Base-by-base conservation (phyloP, 768 basidiomycete genomes). In the Lactifluus hygrophoroides region DNA sequence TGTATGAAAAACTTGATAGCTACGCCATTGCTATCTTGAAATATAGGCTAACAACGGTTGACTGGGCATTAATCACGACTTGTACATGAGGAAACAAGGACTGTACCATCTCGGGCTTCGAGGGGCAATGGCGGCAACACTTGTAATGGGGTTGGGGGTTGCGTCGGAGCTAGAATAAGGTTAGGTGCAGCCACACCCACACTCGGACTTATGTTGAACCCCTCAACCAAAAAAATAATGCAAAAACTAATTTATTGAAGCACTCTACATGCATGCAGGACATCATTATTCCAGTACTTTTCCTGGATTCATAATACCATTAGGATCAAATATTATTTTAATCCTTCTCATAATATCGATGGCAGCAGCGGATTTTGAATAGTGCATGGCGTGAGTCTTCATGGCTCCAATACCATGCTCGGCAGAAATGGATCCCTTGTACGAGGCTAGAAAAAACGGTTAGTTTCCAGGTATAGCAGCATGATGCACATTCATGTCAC, bases 391-490 rank as follows among this genome's bases (percentile, higher is more conserved):
- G 56, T 88, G 84, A 0, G 89, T 88, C 75, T 98, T 98, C 88
- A 92, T 92, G 0, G 86, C 80, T n/a, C 95, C 94, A 53, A 99
- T 85, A 5, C 95, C 95, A 70, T 99, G 95, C 69, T 99, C 95
- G 2, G 95, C 95, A 6, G 94, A 97, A 64, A 99, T 83, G 0
- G 95, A 97, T 8, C 95, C 95, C 51, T 84, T 80, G 67, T 88
- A 80, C 1, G 81, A 83, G 19, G 84, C 88, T 91, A 61, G 21
- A 51, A 44, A 50, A 38, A 19, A n/a, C 25, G 30, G 43, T 62
- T 58, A 32, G 60, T 56, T 48, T 51, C 56, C 50, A 28, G 14
- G 9, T 17, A 27, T 23, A 25, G 7, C 23, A n/a, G 25, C 21
- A 43, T 34, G 9, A 21, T 48, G 27, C 23, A 27, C 10, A 42